These are phyloP conservation scores for Flagelloscypha sp. DNA, from an alignment of 768 basidiomycete species.

Conservation along the genomic window DNA sequence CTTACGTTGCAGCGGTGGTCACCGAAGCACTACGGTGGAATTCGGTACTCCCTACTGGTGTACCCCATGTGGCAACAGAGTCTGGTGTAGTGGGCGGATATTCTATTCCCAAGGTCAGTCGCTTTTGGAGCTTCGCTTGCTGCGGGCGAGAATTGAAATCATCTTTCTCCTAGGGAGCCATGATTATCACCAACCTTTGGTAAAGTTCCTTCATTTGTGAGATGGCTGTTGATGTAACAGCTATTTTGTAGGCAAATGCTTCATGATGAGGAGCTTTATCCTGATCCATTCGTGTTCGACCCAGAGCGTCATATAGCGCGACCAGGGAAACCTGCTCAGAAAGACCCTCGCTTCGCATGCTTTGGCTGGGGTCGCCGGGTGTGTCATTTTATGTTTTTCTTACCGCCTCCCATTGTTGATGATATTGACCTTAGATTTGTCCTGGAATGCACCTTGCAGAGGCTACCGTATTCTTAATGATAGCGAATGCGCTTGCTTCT, in stretches of 20 bases:
- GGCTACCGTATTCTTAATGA: constrained; percentile 3
- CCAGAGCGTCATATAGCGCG: constrained; percentile 36
- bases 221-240: too few relatives aligned
- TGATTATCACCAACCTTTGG: too few relatives aligned
- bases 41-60: constrained; percentile 24
- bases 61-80: constrained; percentile 8
- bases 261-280: constrained; percentile 40
- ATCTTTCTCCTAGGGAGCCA: too few relatives aligned
- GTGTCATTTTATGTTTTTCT: constrained; percentile 40
- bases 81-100: constrained; percentile 1
- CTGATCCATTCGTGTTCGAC: constrained; percentile 41
- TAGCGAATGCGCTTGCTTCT: constrained; percentile 2
- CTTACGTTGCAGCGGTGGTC: constrained; percentile 26
- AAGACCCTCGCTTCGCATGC: constrained; percentile 31
- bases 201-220: too few relatives aligned
- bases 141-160: too few relatives aligned
- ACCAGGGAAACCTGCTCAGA: constrained; percentile 22
- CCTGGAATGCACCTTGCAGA: constrained; percentile 7
- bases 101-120: too few relatives aligned
- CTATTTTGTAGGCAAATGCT: constrained; percentile 44
- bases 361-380: constrained; percentile 43
- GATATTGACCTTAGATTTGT: too few relatives aligned
- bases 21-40: constrained; percentile 29
- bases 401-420: too few relatives aligned
- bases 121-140: too few relatives aligned